Conservation (phyloP, 352 stramenopile genomes). For the Phytophthora tentaculata region DNA sequence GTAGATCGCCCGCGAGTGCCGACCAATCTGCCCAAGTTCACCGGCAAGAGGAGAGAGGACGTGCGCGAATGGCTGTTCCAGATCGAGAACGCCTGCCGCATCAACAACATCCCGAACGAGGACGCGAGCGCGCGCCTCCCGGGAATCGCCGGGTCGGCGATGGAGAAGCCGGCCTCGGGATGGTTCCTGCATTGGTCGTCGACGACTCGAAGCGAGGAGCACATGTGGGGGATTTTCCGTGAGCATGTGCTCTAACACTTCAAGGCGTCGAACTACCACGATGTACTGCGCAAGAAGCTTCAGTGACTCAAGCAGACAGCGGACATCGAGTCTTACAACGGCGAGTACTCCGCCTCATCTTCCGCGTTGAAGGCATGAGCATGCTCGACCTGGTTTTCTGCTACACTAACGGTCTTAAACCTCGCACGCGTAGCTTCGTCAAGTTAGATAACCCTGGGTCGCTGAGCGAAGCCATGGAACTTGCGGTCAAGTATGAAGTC, state of each 20-base stretch:
- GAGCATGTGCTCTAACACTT: conserved; percentile 2
- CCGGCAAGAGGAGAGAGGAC: too few species aligned
- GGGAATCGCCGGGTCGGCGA: too few species aligned
- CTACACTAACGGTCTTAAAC: conserved; percentile 10
- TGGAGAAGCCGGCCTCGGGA: conserved; percentile 6
- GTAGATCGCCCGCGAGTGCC: too few species aligned
- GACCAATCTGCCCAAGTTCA: too few species aligned
- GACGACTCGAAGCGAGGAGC: conserved; percentile 7
- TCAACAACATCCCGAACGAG: too few species aligned
- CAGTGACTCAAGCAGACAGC: conserved; percentile 10
- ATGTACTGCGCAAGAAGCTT: conserved; percentile 1
- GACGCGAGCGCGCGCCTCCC: too few species aligned
- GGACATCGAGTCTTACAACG: conserved; percentile 13
- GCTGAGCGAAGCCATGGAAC: conserved; percentile 11
- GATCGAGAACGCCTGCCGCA: too few species aligned
- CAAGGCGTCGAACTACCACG: conserved; percentile 11
- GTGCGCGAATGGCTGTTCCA: too few species aligned
- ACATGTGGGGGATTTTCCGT: conserved; percentile 14
- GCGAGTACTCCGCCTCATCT: neutral
- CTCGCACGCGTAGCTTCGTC: conserved; percentile 5
- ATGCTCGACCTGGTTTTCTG: neutral
- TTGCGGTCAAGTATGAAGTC: conserved; percentile 13
- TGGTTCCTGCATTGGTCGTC: conserved; percentile 11
- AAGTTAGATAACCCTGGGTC: conserved; percentile 5
- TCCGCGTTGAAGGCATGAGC: conserved; percentile 10